Conservation (phyloP, 305 asterid genomes). For the Solanum hybrid region DNA sequence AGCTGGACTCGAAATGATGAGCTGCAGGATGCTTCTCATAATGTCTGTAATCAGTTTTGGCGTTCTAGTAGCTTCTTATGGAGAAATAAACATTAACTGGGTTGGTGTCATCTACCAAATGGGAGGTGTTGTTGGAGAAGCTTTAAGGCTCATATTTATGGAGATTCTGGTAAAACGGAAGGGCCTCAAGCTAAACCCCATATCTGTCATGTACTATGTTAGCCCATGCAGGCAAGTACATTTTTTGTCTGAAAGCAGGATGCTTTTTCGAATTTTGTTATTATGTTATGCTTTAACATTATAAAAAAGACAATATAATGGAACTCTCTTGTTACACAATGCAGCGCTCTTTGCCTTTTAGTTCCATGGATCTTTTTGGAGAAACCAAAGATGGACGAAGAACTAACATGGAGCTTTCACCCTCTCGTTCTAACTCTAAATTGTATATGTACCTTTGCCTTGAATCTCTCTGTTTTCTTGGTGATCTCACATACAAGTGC, state of each 20-base stretch:
- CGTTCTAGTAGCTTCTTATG: constrained; percentile 82
- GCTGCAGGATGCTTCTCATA: constrained; percentile 73
- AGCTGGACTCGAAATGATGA: constrained; percentile 92
- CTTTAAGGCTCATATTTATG: constrained; percentile 85
- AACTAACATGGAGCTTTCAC: constrained; percentile 57
- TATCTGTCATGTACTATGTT: constrained; percentile 87
- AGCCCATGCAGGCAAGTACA: constrained; percentile 87
- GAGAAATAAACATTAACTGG: constrained; percentile 79
- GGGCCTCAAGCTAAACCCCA: constrained; percentile 77
- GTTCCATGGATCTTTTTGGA: constrained; percentile 90
- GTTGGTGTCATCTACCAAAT: constrained; percentile 91
- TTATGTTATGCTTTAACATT: neutral
- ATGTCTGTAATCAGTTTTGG: constrained; percentile 92
- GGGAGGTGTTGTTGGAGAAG: constrained; percentile 98
- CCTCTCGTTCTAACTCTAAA: constrained; percentile 60
- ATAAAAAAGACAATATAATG: neutral
- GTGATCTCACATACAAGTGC: constrained; percentile 95
- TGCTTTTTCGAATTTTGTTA: neutral
- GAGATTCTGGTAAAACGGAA: constrained; percentile 83
- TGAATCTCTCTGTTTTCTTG: constrained; percentile 86
- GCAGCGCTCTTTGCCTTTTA: constrained; percentile 87
- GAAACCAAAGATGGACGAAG: constrained; percentile 75
- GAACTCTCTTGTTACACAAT: constrained; percentile 5
- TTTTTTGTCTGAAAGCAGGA: neutral
- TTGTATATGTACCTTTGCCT: constrained; percentile 83